Percentiles rank a stretch among this genome's conserved stretches.
phyloP scores from a whole-genome alignment of 148 eudicot species.

The Heliamphora exappendiculata region DNA sequence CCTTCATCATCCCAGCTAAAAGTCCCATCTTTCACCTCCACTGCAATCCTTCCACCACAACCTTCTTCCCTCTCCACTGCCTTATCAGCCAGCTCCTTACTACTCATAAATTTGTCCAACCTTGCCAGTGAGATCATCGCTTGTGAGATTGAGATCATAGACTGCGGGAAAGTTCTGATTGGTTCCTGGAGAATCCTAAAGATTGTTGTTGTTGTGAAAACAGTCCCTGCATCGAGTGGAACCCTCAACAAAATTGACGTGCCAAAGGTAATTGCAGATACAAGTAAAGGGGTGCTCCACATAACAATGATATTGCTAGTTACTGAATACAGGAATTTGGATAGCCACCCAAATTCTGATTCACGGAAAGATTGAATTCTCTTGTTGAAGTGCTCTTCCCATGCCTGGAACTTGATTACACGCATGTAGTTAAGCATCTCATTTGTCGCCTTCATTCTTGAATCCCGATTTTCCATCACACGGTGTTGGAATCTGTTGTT shows the following conservation, averaged over 20 bases:
- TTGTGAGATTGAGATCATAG: conserved; percentile 86
- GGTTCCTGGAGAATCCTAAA: conserved; percentile 86
- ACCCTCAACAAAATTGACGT: conserved; percentile 57
- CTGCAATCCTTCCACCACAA: conserved; percentile 43
- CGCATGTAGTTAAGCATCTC: conserved; percentile 95
- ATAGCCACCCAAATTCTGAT: conserved; percentile 65
- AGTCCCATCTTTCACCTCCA: conserved; percentile 55
- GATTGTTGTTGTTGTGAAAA: conserved; percentile 69
- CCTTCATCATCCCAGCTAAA: conserved; percentile 92
- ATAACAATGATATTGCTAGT: conserved; percentile 54
- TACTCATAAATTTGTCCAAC: conserved; percentile 64
- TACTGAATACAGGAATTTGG: conserved; percentile 63
- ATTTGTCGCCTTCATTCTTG: conserved; percentile 85
- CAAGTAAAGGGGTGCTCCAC: conserved; percentile 68
- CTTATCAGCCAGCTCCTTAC: conserved; percentile 59
- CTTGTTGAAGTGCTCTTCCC: conserved; percentile 84
- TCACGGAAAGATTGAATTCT: conserved; percentile 56
- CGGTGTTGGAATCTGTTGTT: conserved; percentile 55
- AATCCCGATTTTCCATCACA: conserved; percentile 67
- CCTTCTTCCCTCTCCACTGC: conserved; percentile 56
- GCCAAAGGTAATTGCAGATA: conserved; percentile 68
- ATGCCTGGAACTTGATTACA: conserved; percentile 90
- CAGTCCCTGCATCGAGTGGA: conserved; percentile 70
- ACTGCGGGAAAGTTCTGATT: conserved; percentile 84
- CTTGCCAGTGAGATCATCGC: conserved; percentile 76